Evolutionary conservation across 768 basidiomycete species (phyloP).

Genomic region (Rhizopogon salebrosus): DNA sequence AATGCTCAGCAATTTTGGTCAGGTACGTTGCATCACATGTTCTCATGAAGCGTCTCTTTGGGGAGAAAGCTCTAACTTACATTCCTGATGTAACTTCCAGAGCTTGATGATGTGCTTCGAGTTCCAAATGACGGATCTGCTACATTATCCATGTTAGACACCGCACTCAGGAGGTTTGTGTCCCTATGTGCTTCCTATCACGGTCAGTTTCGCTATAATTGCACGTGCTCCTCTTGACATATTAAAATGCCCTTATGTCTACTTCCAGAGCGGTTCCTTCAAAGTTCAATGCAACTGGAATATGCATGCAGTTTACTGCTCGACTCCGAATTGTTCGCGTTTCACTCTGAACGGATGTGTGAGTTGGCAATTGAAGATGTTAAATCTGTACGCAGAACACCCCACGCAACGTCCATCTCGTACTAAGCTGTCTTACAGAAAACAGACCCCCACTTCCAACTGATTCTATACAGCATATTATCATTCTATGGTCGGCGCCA

Average conservation of each 20-base stretch:
- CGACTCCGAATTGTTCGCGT: conserved; percentile 81
- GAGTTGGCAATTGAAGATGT: conserved; percentile 71
- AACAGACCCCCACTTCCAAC: conserved; percentile 80
- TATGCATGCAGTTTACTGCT: conserved; percentile 76
- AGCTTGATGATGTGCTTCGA: conserved; percentile 79
- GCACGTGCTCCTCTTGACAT: neutral
- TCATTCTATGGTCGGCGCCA: conserved; percentile 69
- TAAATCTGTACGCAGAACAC: conserved; percentile 45
- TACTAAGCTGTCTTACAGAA: conserved; percentile 38
- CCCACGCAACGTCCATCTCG: neutral
- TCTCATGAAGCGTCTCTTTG: conserved; percentile 6
- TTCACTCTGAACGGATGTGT: conserved; percentile 90
- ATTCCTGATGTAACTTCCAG: conserved; percentile 34
- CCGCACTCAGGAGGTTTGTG: conserved; percentile 70
- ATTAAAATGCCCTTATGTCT: conserved; percentile 6
- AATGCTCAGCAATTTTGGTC: conserved; percentile 89
- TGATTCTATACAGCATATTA: conserved; percentile 76
- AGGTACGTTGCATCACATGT: conserved; percentile 43
- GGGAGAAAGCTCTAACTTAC: conserved; percentile 4
- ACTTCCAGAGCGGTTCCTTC: conserved; percentile 72
- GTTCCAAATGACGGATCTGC: conserved; percentile 54
- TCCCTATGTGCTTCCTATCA: conserved; percentile 82
- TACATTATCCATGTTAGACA: conserved; percentile 73
- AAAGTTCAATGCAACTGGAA: conserved; percentile 76
- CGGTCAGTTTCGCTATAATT: conserved; percentile 41